Base-by-base conservation (phyloP, 805 yeast genomes). In the Wickerhamiella dianesei region DNA sequence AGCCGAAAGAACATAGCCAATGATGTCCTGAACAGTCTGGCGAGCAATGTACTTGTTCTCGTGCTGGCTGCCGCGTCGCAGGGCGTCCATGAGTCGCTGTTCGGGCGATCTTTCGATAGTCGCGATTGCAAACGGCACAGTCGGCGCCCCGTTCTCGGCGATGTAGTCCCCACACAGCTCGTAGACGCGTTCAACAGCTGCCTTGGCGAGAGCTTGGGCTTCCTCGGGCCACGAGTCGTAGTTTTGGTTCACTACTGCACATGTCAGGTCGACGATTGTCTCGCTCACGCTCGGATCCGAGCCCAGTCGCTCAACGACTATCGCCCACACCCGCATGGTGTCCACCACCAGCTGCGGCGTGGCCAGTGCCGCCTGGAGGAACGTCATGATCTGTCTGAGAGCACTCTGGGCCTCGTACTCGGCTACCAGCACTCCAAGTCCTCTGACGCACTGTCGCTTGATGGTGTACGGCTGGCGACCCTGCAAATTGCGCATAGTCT, bases 321-420 rank as follows among this genome's bases (percentile, higher is more conserved):
- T 67, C 44, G 71, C 69, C 81, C 95, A 80, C 47, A 92, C 81
- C 42, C 71, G 67, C 39, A 92, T 64, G 0, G 89, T 76, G 37
- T 73, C 72, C 14, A 66, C 65, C 49, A 80, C 80, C 13, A 87
- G 69, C 20, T 76, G 77, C 0, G 71, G 64, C 17, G 72, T 73
- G 37, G 80, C 87, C 19, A 88, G 63, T 0, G 89, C 80, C 1
- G 87, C 78, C 58, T 86, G 95, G 12, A 89, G 65, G 55, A 94
- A 82, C 1, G 94, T 82, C 49, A 85, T 80, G 3, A 89, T 75
- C 59, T 88, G 97, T 0, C 53, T 43, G 13, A 52, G 36, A 5
- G 52, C 56, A 5, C 39, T 36, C 6, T 14, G 19, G 25, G 41
- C 41, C 9, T 14, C 41, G 1, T 77, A 65, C 2, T 77, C 63